Percentiles rank a stretch among this genome's conserved stretches.
These are phyloP conservation scores for Colletotrichum sp. DNA, from an alignment of 2,329 filamentous ascomycete genomes.

Conservation along the genomic window DNA sequence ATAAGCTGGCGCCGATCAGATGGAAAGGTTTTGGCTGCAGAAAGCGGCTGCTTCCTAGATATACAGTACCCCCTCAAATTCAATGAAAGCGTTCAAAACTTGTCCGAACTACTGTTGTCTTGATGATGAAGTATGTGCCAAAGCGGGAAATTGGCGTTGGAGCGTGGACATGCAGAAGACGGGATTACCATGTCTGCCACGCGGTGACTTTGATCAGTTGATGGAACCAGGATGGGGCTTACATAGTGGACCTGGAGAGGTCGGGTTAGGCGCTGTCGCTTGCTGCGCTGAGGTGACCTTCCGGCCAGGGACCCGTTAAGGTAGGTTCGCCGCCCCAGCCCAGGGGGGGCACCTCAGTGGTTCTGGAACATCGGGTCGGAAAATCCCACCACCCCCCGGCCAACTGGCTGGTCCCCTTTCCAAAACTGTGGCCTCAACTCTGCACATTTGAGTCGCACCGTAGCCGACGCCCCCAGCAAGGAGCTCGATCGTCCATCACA, in stretches of 20 bases:
- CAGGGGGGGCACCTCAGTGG: background rate
- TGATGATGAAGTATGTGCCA: background rate
- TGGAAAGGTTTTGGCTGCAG: background rate
- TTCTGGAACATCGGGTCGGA: constrained; percentile 20
- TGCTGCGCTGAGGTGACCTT: background rate
- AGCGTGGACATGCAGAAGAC: background rate
- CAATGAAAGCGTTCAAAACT: constrained; percentile 5
- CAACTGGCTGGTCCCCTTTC: constrained; percentile 28
- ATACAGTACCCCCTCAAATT: constrained; percentile 17
- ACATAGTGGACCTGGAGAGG: background rate
- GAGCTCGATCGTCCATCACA: constrained; percentile 6
- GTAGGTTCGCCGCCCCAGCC: constrained; percentile 13
- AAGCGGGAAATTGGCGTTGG: background rate
- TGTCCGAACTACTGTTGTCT: background rate
- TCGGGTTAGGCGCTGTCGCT: background rate
- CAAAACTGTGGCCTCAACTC: constrained; percentile 52
- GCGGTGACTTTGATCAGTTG: background rate
- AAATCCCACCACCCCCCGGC: constrained; percentile 28
- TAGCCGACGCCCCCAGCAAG: background rate
- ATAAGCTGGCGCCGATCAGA: constrained; percentile 12
- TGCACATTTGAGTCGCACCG: constrained; percentile 25
- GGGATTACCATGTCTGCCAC: constrained; percentile 18
- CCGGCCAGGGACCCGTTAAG: constrained; percentile 2
- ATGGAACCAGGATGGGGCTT: background rate
- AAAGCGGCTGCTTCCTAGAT: constrained; percentile 14